Base-by-base conservation (phyloP, 2,329 filamentous ascomycete species). In the Curvularia sp. region DNA sequence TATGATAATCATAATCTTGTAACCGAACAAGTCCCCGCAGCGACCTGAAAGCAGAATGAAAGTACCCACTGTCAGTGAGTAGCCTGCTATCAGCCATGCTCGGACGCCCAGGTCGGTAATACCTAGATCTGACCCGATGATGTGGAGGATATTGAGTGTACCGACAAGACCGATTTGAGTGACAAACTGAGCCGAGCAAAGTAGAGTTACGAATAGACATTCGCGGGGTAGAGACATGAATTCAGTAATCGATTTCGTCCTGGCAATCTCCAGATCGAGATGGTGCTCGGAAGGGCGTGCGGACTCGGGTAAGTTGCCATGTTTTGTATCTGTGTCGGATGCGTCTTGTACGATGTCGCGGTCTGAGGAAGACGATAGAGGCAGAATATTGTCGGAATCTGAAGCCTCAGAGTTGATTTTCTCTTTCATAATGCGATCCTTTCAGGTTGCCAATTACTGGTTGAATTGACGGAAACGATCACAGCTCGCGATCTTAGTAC, bases 11-110 rank as follows among this genome's bases (percentile, higher is more conserved):
- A 84, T 75, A 4, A 67, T 74, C 68, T 82, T 83, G 67, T 83
- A 80, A 6, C 83, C 83, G 56, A 80, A 83, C 30, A 83, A 60
- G 67, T 84, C 82, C 12, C 82, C 82, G 2, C 84, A 74, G 3
- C 82, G 77, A 0, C 82, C 83, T 1, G 81, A 78, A 3, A 82
- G 65, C 8, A 84, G 75, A 51, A 84, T 83, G 64, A 84, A 83
- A 4, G 80, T 83, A 10, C 83, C 82, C 2, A 81, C 78, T 0
- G 81, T 82, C 42, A 84, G 72, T 41, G 77, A 78, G 66, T 82
- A 84, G 10, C 78, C 79, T 12, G 82, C 81, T 50, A 81, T 75
- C 30, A 82, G 72, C 83, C 82, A 84, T 22, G 76, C 72, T n/a
- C 81, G 73, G n/a, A 79, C 73, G 28, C 77, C 79, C 4, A 78